Percentiles rank a stretch among this genome's conserved stretches.
Evolutionary conservation across 2,329 filamentous ascomycete genomes (phyloP).

Genomic region (Beauveria sp.): DNA sequence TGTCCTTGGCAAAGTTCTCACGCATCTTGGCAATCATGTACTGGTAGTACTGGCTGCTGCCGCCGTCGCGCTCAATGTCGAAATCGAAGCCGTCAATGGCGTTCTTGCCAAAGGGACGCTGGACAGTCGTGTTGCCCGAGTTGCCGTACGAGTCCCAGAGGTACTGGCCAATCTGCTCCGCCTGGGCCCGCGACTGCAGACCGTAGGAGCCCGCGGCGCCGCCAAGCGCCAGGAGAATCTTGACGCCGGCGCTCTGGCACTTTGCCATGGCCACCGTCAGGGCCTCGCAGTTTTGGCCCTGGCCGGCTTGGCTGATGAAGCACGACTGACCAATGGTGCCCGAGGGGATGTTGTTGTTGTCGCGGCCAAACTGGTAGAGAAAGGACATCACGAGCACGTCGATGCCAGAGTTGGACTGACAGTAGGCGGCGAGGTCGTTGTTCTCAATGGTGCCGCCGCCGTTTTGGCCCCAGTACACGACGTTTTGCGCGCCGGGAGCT

Average conservation of each 20-base stretch:
- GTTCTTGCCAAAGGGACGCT: constrained; percentile 15
- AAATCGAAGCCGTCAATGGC: constrained; percentile 18
- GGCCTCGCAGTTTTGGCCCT: constrained; percentile 22
- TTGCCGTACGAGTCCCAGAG: constrained; percentile 19
- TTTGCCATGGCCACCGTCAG: constrained; percentile 16
- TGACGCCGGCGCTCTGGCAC: constrained; percentile 17
- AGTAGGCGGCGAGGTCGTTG: constrained; percentile 31
- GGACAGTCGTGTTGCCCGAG: constrained; percentile 7
- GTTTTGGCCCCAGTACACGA: constrained; percentile 23
- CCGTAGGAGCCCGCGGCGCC: constrained; percentile 16
- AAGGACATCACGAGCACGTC: constrained; percentile 37
- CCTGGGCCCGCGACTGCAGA: constrained; percentile 15
- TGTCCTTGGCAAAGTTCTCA: constrained; percentile 15
- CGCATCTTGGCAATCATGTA: constrained; percentile 17
- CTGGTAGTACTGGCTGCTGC: constrained; percentile 16
- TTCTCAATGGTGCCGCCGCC: constrained; percentile 24
- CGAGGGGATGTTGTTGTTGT: constrained; percentile 26
- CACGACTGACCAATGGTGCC: constrained; percentile 33
- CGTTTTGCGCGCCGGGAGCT: constrained; percentile 22
- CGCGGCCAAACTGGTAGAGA: constrained; percentile 29
- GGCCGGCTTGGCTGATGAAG: constrained; percentile 24
- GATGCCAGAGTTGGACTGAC: constrained; percentile 28
- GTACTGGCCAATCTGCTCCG: constrained; percentile 17
- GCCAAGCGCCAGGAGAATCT: constrained; percentile 13
- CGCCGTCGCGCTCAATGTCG: constrained; percentile 17